Base-by-base conservation (phyloP, 2,329 filamentous ascomycete genomes). In the Aspergillus unguis region DNA sequence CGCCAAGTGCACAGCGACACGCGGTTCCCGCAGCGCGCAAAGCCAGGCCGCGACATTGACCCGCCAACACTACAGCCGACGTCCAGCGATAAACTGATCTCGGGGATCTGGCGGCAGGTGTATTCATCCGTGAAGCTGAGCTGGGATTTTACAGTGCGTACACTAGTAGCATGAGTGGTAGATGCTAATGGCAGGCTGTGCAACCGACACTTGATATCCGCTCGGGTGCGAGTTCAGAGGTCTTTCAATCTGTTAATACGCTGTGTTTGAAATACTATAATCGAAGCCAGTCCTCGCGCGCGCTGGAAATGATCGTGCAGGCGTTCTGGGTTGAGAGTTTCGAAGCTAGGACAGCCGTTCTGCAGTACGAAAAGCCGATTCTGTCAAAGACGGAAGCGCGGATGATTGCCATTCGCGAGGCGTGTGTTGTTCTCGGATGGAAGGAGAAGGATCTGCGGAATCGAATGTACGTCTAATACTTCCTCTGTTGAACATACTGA, bases 281-380 rank as follows among this genome's bases (percentile, higher is more conserved):
- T 52, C 67, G 78, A n/a, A 80, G 77, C 58, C 74, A 79, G 10
- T 77, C 79, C 1, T 80, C 76, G 49, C 71, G 80, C n/a, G 79
- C 79, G 1, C 69, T 82, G n/a, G 80, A 83, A 61, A 80, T 83
- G 52, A 79, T 83, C 26, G 77, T 83, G 2, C 80, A 83, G 59
- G 79, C 80, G 4, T 75, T 78, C 29, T 83, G 80, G 80, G 70
- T 80, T 2, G 78, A 82, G 58, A 75, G 78, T 32, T 83, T 80
- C 57, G 76, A 81, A 50, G 73, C 77, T 2, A 76, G 80, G 52
- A 74, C 80, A 6, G 71, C 72, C 10, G 66, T 71, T 17, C 69
- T 77, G 11, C 65, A 65, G 11, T 60, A 69, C n/a, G 67, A 70
- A 3, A 68, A 71, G 25, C 71, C 74, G 7, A 63, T 70, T 6